Base-by-base conservation (phyloP, 768 basidiomycete genomes). In the Kockovaella imperatae region DNA sequence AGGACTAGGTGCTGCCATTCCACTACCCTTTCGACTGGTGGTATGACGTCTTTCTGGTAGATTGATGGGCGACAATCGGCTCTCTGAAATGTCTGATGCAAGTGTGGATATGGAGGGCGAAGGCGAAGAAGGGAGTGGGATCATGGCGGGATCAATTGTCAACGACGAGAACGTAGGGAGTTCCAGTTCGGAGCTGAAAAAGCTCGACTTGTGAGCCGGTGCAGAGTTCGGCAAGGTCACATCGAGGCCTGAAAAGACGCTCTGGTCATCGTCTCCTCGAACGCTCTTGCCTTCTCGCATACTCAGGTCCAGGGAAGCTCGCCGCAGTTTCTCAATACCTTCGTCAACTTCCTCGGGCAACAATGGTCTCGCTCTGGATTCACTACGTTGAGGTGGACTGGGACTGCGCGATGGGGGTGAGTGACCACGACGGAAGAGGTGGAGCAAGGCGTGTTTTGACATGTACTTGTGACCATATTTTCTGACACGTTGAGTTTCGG, bases 1-100 rank as follows among this genome's bases (percentile, higher is more conserved):
- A 10, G 68, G 68, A 41, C 60, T 62, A 13, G 68, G 68, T 1
- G 52, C 59, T 23, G 65, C 55, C 17, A 69, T 65, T 38, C 62
- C 65, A 34, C 62, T 64, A 11, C 57, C 61, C 26, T 54, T 56
- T 43, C 62, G 46, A 5, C 60, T 52, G 21, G 60, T 35, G n/a
- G 47, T 49, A 44, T 50, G 49, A 1, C 38, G 39, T 14, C 49
- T 38, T 20, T 8, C 36, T 38, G 14, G 21, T 20, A 14, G 14
- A 26, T 21, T 10, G 24, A 25, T 10, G 40, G 40, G 40, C 28
- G 11, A 39, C 31, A 18, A 42, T 13, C 18, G 43, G 28, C 44
- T 42, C 29, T 41, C 36, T 45, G 6, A n/a, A n/a, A n/a, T n/a
- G n/a, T n/a, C n/a, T n/a, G n/a, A n/a, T n/a, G n/a, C n/a, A n/a